Conservation (phyloP, 208 protist species). For the Trypanosoma cruzi region DNA sequence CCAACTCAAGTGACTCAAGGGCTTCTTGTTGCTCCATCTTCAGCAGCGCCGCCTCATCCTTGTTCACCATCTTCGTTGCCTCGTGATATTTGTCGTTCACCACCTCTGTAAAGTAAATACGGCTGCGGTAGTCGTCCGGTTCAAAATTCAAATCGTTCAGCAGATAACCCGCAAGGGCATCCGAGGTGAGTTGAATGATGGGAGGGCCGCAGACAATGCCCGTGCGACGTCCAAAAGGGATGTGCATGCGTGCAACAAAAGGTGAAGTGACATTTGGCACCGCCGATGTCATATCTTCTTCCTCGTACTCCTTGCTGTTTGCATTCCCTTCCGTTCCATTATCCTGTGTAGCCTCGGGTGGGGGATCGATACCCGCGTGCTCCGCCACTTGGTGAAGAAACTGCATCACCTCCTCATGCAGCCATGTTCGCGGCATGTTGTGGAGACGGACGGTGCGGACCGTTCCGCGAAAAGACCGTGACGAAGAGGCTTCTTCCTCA, state of each 20-base stretch:
- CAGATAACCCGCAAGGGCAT: slow-evolving; percentile 58
- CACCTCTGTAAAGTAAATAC: slow-evolving; percentile 72
- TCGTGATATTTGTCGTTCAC: slow-evolving; percentile 1
- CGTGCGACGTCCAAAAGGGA: slow-evolving; percentile 85
- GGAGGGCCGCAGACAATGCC: slow-evolving; percentile 81
- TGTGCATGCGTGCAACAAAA: slow-evolving; percentile 60
- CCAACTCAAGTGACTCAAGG: slow-evolving; percentile 65
- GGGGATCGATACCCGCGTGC: slow-evolving; percentile 57
- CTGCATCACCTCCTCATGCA: slow-evolving; percentile 83
- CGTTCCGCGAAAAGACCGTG: not conserved
- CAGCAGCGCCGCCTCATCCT: slow-evolving; percentile 41
- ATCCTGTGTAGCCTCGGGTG: slow-evolving; percentile 7
- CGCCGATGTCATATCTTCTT: slow-evolving; percentile 28
- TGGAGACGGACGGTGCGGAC: slow-evolving; percentile 54
- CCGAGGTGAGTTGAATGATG: slow-evolving; percentile 55
- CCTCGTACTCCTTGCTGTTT: not conserved
- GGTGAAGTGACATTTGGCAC: slow-evolving; percentile 51
- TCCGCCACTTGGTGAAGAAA: slow-evolving; percentile 79
- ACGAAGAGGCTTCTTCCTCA: not conserved
- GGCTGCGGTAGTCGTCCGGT: slow-evolving; percentile 72
- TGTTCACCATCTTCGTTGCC: not conserved
- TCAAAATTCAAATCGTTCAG: slow-evolving; percentile 54
- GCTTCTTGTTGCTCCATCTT: slow-evolving; percentile 63
- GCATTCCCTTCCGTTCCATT: slow-evolving; percentile 1
- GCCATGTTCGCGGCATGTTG: slow-evolving; percentile 77